Percentiles rank a stretch among this genome's conserved stretches.
These are phyloP conservation scores for Didymosphaeria variabile DNA, from an alignment of 2,329 filamentous ascomycete species.

Conservation along the genomic window DNA sequence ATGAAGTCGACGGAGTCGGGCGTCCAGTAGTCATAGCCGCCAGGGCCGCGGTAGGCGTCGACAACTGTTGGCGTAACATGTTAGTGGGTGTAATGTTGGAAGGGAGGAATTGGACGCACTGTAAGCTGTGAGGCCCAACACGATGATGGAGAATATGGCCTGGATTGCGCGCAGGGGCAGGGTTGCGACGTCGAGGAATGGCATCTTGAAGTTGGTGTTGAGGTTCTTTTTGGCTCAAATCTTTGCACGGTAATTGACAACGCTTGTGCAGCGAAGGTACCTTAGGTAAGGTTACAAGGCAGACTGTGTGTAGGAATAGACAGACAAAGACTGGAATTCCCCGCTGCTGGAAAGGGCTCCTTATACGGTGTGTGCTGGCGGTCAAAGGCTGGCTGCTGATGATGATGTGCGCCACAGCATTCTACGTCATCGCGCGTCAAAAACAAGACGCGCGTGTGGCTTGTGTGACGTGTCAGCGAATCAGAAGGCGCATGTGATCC, in stretches of 20 bases:
- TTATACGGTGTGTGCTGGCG: conserved; percentile 11
- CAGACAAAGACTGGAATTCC: neutral
- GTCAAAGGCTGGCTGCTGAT: conserved; percentile 2
- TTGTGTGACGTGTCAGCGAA: conserved; percentile 12
- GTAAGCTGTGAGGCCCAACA: conserved; percentile 80
- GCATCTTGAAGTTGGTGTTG: conserved; percentile 10
- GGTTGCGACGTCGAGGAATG: conserved; percentile 42
- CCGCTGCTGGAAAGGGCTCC: neutral
- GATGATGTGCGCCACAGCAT: conserved; percentile 3
- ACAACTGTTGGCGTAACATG: conserved; percentile 52
- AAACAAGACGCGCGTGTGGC: conserved; percentile 17
- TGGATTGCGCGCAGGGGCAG: conserved; percentile 74
- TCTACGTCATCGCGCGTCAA: neutral
- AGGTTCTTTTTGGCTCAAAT: neutral
- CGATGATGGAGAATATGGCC: conserved; percentile 74
- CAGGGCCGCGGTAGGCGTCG: conserved; percentile 59
- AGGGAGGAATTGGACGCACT: conserved; percentile 59
- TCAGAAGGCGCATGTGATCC: conserved; percentile 4
- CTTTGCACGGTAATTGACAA: neutral
- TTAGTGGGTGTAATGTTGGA: conserved; percentile 19
- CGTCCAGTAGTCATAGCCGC: conserved; percentile 50
- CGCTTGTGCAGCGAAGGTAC: neutral
- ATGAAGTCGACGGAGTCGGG: conserved; percentile 76
- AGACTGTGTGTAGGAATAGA: neutral
- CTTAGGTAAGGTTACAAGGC: neutral